Conservation (phyloP, 2,329 filamentous ascomycete species). For the Pyrenophora tritici-repentis region DNA sequence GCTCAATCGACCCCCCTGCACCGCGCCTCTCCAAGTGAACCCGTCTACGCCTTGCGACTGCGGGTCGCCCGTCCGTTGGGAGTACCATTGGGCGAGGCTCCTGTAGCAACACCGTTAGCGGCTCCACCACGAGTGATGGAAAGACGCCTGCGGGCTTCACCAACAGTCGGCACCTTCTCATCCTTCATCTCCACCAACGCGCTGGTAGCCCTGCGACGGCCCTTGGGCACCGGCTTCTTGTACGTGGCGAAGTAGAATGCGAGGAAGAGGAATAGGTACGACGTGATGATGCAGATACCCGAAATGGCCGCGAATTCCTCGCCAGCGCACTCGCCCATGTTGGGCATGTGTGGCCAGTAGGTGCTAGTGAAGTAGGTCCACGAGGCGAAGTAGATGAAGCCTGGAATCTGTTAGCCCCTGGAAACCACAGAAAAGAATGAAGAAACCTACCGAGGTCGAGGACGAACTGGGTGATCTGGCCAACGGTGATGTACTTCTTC, state of each 20-base stretch:
- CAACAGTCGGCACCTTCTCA: slow-evolving; percentile 64
- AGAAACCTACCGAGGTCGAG: slow-evolving; percentile 82
- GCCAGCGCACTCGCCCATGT: slow-evolving; percentile 82
- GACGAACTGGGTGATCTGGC: slow-evolving; percentile 96
- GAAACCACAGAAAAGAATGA: neutral
- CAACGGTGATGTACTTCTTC: slow-evolving; percentile 99
- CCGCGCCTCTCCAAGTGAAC: neutral
- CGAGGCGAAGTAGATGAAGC: slow-evolving; percentile 98
- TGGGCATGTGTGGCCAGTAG: slow-evolving; percentile 86
- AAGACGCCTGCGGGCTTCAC: slow-evolving; percentile 58
- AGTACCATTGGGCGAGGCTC: slow-evolving; percentile 52
- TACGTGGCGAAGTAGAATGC: slow-evolving; percentile 98
- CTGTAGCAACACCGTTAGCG: slow-evolving; percentile 48
- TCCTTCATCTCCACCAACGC: slow-evolving; percentile 82
- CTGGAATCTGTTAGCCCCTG: slow-evolving; percentile 52
- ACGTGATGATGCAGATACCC: slow-evolving; percentile 88
- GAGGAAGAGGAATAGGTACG: slow-evolving; percentile 97
- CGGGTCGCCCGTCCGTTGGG: slow-evolving; percentile 66
- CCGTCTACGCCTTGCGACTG: slow-evolving; percentile 70
- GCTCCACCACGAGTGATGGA: slow-evolving; percentile 48
- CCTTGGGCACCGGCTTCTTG: slow-evolving; percentile 79
- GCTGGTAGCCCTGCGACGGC: slow-evolving; percentile 77
- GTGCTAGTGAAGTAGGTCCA: slow-evolving; percentile 96
- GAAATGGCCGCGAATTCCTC: slow-evolving; percentile 96
- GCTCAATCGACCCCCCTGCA: slow-evolving; percentile 1